Evolutionary conservation across 257 asterid species (phyloP), one percentile per base, ranked within the genome.

Genomic region (Penstemon eatonii): DNA sequence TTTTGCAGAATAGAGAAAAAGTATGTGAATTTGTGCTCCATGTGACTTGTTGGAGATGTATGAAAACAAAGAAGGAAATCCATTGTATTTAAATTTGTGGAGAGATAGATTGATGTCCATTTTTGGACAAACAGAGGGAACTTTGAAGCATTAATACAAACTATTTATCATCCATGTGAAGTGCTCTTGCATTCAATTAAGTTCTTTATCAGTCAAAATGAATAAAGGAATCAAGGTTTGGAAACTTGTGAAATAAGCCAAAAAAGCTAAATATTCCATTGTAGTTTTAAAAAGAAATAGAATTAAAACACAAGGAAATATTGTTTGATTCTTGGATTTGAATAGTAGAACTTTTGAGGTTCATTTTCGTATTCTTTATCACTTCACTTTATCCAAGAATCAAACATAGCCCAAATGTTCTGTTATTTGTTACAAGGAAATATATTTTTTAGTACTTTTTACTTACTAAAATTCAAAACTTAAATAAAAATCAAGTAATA

Each of bases 101-200:
- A 55, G 51, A 65, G 73, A 56, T 25, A 68, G 67, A 56, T 47
- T 60, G 19, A 67, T 54, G 56, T 61, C 79, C 81, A 79, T 70
- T 77, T 79, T 47, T 65, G 71, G 85, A 66, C 80, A 65, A 81
- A 65, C 84, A 76, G 67, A 41, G 39, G 72, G 82, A 84, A 79
- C 74, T 71, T 71, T 65, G 65, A 51, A 62, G 81, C 78, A 54
- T 54, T 54, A 25, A 25, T 25, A 54, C 19, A 9, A 25, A 19
- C 79, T 70, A 37, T 67, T 69, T 52, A 36, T 5, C 71, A 66
- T 67, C 66, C 89, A 81, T 71, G 83, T 79, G 83, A 69, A 76
- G 71, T 69, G 69, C 66, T 25, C 33, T 25, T 67, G 52, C 69
- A 11, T 65, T 72, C 44, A 75, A 33, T 66, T 63, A 69, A 72